phyloP scores from a whole-genome alignment of 495 filamentous ascomycete species.

The Penicillium pulvis region DNA sequence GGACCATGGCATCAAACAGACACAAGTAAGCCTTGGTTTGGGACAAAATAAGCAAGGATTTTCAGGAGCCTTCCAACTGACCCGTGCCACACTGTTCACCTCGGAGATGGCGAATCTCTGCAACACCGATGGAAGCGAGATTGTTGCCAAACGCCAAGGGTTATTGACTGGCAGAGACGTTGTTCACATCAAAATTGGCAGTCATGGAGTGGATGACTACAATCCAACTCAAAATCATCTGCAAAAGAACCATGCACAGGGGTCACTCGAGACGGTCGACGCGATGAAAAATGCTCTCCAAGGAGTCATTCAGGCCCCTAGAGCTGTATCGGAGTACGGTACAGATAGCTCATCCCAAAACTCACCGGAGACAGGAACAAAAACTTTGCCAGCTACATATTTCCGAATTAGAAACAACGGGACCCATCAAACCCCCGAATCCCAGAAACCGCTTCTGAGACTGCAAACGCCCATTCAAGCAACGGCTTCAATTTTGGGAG shows the following conservation, averaged over 20 bases:
- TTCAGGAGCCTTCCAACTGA: background rate
- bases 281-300: background rate
- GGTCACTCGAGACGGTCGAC: background rate
- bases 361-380: background rate
- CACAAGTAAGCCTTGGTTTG: background rate
- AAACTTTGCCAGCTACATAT: background rate
- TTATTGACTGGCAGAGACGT: background rate
- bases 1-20: background rate
- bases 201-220: background rate
- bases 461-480: constrained; percentile 1
- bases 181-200: background rate
- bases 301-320: background rate
- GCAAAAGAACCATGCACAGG: background rate
- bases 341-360: background rate
- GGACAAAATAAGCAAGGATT: background rate
- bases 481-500: background rate
- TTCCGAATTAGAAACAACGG: background rate
- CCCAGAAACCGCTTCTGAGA: constrained; percentile 25
- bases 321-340: background rate
- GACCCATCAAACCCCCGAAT: constrained; percentile 20
- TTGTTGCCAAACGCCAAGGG: background rate
- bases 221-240: background rate
- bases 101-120: background rate
- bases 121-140: background rate
- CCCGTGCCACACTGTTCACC: background rate